Percentiles rank a stretch among this genome's conserved stretches.
These are phyloP conservation scores for Oenanthe javanica DNA, from an alignment of 140 eudicot genomes.

Conservation along the genomic window DNA sequence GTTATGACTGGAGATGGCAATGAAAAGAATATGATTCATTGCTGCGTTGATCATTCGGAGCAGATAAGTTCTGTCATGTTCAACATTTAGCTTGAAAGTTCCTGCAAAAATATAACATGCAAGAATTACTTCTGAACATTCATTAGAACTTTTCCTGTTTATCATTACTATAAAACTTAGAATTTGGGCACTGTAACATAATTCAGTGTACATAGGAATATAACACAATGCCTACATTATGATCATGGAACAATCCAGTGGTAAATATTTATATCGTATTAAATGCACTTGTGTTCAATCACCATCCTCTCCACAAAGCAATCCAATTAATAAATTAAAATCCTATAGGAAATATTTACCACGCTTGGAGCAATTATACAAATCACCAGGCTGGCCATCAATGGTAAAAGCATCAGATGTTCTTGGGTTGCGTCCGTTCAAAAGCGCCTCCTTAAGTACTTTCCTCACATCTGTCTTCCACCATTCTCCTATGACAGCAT, in stretches of 20 bases:
- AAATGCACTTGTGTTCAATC: too few species aligned
- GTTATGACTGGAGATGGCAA: conserved; percentile 14
- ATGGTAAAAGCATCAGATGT: conserved; percentile 29
- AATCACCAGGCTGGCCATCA: conserved; percentile 34
- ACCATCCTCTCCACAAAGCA: not conserved
- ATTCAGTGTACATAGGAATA: too few species aligned
- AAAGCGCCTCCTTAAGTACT: conserved; percentile 15
- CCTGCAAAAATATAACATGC: not conserved
- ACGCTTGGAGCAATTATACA: conserved; percentile 21
- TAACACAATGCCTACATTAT: not conserved
- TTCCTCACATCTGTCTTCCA: conserved; percentile 26
- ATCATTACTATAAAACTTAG: not conserved
- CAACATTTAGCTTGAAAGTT: not conserved
- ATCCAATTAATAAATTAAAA: not conserved
- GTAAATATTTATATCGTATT: not conserved
- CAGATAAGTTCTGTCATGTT: conserved; percentile 3
- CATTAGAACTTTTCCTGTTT: not conserved
- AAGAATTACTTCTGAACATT: not conserved
- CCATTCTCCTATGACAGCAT: conserved; percentile 28
- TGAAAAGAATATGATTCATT: conserved; percentile 3
- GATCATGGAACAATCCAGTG: not conserved
- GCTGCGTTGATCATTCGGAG: conserved; percentile 11
- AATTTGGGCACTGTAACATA: not conserved
- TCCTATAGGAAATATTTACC: not conserved
- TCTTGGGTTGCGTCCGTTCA: conserved; percentile 23